Evolutionary conservation across 2,329 filamentous ascomycete genomes (phyloP).

Genomic region (Scolecobasidium constrictum): DNA sequence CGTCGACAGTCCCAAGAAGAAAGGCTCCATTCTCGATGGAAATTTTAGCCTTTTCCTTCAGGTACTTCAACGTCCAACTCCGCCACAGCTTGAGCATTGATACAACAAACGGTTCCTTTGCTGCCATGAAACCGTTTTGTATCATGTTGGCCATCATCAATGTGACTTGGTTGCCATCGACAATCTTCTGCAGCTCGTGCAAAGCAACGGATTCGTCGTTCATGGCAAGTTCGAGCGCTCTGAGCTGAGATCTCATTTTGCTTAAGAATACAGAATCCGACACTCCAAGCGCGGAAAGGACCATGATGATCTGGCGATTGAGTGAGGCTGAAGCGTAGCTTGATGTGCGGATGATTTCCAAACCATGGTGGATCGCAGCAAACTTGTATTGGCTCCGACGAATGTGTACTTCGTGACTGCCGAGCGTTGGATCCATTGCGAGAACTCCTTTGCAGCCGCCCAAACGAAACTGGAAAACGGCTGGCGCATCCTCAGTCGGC

Average conservation of each 20-base stretch:
- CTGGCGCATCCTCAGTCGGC: slow-evolving; percentile 51
- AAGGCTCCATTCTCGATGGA: slow-evolving; percentile 70
- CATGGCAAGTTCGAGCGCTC: slow-evolving; percentile 60
- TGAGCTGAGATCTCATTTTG: slow-evolving; percentile 58
- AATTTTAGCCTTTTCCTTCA: slow-evolving; percentile 89
- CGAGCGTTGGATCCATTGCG: slow-evolving; percentile 58
- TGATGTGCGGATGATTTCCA: slow-evolving; percentile 81
- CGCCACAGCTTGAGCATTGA: slow-evolving; percentile 77
- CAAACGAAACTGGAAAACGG: slow-evolving; percentile 83
- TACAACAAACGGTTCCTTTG: slow-evolving; percentile 67
- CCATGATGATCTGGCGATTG: slow-evolving; percentile 80
- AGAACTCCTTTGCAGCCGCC: slow-evolving; percentile 89
- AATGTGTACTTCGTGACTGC: slow-evolving; percentile 60
- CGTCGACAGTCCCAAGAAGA: slow-evolving; percentile 79
- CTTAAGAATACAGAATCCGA: slow-evolving; percentile 52
- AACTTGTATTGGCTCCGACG: slow-evolving; percentile 87
- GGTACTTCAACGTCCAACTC: slow-evolving; percentile 75
- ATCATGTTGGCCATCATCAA: slow-evolving; percentile 67
- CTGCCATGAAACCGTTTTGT: slow-evolving; percentile 63
- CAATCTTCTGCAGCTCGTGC: slow-evolving; percentile 57
- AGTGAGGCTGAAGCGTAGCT: slow-evolving; percentile 66
- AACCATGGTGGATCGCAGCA: slow-evolving; percentile 51
- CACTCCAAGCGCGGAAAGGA: slow-evolving; percentile 72
- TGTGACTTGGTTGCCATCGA: slow-evolving; percentile 79
- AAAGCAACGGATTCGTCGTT: slow-evolving; percentile 52